Base-by-base conservation (phyloP, 345 rosid genomes). In the Gossypium thurberi region DNA sequence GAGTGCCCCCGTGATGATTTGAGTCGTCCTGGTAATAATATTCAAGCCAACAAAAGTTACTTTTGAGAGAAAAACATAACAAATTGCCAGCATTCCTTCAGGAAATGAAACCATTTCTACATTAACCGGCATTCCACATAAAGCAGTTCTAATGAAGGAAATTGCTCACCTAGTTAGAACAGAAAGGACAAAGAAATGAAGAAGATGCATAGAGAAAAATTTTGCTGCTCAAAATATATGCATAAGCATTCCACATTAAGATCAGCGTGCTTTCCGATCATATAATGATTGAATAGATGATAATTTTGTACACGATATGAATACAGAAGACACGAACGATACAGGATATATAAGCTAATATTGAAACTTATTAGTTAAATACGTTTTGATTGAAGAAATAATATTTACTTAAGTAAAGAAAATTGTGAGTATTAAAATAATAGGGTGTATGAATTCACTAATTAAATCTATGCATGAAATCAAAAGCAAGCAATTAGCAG, bases 1-100 rank as follows among this genome's bases (percentile, higher is more conserved):
- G 89, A 75, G 59, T 62, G 79, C 76, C 86, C 78, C 81, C 87
- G 74, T 28, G 91, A 76, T 77, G 91, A 62, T 71, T 85, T 89
- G 7, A 74, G 69, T 69, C 60, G 81, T 72, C 89, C 98, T 91
- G 82, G 42, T 26, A 74, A 78, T 67, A 46, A 5, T 23, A 69
- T 59, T 77, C 73, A 69, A 82, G 69, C 43, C 60, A 85, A 33
- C 55, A 78, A 18, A 78, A 79, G 69, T 23, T 56, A 65, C 40
- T 37, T 74, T 81, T 37, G 44, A 25, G 53, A 71, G 58, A 68
- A 75, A 65, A 18, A 69, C 53, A 76, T 13, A 59, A 58, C 46
- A 61, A 64, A 21, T 66, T 47, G 40, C 52, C 23, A 66, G 48
- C 55, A 66, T 14, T 51, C 40, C 42, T 12, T 67, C 71, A 67